A percentile compares a stretch with the other conserved stretches of the same genome.
Evolutionary conservation across 208 protist genomes (phyloP).

Genomic region (Vickermania ingenoplastis): DNA sequence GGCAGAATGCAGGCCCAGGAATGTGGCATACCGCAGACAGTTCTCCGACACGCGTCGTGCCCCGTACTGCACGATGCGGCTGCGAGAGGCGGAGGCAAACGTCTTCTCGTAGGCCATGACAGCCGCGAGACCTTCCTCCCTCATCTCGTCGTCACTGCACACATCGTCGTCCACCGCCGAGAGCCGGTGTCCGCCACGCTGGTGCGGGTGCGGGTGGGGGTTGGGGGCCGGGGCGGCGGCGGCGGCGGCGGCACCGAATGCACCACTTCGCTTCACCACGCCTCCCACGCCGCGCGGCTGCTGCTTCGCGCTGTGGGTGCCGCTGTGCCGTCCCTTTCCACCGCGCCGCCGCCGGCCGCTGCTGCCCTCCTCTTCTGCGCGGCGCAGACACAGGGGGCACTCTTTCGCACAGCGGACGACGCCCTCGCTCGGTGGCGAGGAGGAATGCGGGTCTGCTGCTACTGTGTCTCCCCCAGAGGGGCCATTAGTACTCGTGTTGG

Average conservation of each 20-base stretch:
- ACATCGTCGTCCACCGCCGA: neutral
- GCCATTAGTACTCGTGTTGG: neutral
- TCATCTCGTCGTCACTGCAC: neutral
- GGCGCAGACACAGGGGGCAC: neutral
- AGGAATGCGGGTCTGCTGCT: neutral
- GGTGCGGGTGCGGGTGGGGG: too few relatives aligned
- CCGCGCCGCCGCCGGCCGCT: neutral
- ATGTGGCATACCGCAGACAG: neutral
- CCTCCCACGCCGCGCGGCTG: neutral
- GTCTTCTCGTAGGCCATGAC: neutral
- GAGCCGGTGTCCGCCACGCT: neutral
- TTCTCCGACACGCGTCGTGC: neutral
- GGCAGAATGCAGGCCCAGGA: neutral
- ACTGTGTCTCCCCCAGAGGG: neutral
- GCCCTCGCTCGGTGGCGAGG: neutral
- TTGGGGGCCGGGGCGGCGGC: too few relatives aligned
- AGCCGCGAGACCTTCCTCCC: neutral
- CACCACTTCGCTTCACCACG: neutral
- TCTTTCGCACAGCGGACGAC: neutral
- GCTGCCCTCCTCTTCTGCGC: neutral
- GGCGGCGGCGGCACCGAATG: neutral
- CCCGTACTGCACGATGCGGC: neutral
- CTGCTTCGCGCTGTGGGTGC: neutral
- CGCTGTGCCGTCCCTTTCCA: neutral
- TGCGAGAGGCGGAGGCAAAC: neutral